Evolutionary conservation across 805 yeast species (phyloP).

Genomic region (Clavispora santaluciae): DNA sequence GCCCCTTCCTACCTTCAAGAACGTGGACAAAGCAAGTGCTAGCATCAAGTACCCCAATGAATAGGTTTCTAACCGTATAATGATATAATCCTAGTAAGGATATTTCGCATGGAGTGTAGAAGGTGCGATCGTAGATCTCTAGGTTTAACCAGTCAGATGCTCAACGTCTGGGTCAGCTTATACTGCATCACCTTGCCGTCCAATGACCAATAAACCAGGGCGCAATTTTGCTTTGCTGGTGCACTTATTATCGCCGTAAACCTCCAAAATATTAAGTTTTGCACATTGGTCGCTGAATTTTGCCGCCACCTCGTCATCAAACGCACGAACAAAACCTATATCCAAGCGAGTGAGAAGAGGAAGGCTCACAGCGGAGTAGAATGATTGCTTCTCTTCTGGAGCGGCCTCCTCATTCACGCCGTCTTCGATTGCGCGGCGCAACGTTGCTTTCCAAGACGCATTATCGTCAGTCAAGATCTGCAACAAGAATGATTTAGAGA

Average conservation of each 20-base stretch:
- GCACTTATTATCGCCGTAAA: slow-evolving; percentile 73
- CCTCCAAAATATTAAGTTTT: slow-evolving; percentile 62
- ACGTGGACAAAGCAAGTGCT: slow-evolving; percentile 58
- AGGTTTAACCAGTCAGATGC: too few relatives aligned
- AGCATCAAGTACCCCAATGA: slow-evolving; percentile 38
- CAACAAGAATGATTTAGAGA: slow-evolving; percentile 49
- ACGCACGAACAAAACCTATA: slow-evolving; percentile 71
- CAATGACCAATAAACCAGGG: slow-evolving; percentile 58
- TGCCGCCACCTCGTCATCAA: slow-evolving; percentile 66
- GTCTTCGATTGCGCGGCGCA: slow-evolving; percentile 12
- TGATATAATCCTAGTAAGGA: too few relatives aligned
- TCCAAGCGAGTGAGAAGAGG: slow-evolving; percentile 68
- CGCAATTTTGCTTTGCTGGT: slow-evolving; percentile 50
- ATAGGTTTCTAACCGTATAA: too few relatives aligned
- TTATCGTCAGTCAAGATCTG: slow-evolving; percentile 38
- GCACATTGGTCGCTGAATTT: slow-evolving; percentile 55
- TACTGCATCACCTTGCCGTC: slow-evolving; percentile 46
- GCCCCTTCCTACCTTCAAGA: slow-evolving; percentile 52
- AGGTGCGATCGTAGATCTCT: too few relatives aligned
- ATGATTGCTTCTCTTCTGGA: slow-evolving; percentile 3
- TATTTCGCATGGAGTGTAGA: too few relatives aligned
- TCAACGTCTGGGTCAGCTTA: too few relatives aligned
- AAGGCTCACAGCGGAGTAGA: slow-evolving; percentile 23
- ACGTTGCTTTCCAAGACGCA: slow-evolving; percentile 19
- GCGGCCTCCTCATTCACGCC: slow-evolving; percentile 6